Base-by-base conservation (phyloP, 23 red algal genomes). In the Gracilaria caudata region DNA sequence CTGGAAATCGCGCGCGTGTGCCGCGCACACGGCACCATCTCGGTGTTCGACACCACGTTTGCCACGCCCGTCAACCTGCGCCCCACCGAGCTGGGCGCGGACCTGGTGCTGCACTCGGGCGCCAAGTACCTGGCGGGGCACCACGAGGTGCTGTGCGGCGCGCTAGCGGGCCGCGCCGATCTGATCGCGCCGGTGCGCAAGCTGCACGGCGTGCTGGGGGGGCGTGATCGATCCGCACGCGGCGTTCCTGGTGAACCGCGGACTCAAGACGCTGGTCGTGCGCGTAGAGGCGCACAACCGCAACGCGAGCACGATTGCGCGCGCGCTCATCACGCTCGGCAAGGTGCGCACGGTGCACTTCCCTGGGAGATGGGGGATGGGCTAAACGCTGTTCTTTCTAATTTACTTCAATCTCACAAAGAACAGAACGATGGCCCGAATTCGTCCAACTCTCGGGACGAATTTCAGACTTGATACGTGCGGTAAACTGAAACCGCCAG, bases 51-150 rank as follows among this genome's bases (percentile, higher is more conserved):
- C 38, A 92, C 77, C 28, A 99, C 97, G 33, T 99, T 99, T 81
- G 97, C 97, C 33, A 99, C 97, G 33, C 85, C 97, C 0, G 49
- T 92, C 41, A 99, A 99, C 79, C 82, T 93, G 32, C 87, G 90
- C n/a, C 93, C 97, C n/a, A 43, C 92, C 7, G 84, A 91, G 47
- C 29, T 86, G 24, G 97, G 89, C 28, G 93, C 93, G 28, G 97
- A 99, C 77, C 85, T 99, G 10, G 93, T 99, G 66, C 87, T 99
- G 13, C 97, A 99, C 43, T 95, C 92, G 19, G 97, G 84, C 12
- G 95, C 97, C 29, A 99, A 99, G 88, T 99, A 99, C 78, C 90
- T 99, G 40, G 92, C 90, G 45, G 97, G 97, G 5, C 97, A 99
- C 55, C 94, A 99, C 59, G 97, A 99, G 38, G 91, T 99, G 64